Base-by-base conservation (phyloP, 2,329 filamentous ascomycete genomes). In the Alternaria brassicicola region DNA sequence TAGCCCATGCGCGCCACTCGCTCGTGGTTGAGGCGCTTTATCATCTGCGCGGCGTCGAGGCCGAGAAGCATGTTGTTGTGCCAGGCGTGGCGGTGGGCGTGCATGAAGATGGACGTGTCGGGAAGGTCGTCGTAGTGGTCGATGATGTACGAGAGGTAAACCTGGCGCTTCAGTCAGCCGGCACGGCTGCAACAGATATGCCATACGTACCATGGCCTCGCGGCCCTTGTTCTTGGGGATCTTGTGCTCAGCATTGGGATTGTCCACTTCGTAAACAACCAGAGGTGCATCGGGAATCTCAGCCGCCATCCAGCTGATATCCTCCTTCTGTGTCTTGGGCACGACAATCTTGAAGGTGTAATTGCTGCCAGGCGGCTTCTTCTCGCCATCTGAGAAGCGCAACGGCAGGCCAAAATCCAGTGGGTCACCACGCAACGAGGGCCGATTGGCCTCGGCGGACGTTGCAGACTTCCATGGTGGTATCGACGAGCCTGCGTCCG, bases 101-200 rank as follows among this genome's bases (percentile, higher is more conserved):
- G 86, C 77, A 86, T 83, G 74, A 88, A 88, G 48, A 87, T 80
- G 41, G 82, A 78, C 19, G 86, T 81, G 64, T 88, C 86, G 2
- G 85, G 81, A 2, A 88, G 79, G 12, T 81, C 74, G 41, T 87
- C 77, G 72, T 88, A 89, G 69, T 86, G 80, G 62, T 88, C 85
- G 69, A 88, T 85, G 60, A 88, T 83, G 72, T 85, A 88, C 41
- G 84, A 84, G 46, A 88, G 78, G 70, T 88, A 88, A 43, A 76
- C 73, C 74, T 77, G 55, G 38, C 33, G 48, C 17, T 7, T 23
- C 6, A 6, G 31, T 65, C 50, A 66, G 58, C 57, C 8, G 58
- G 50, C 43, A 31, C 43, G 35, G 12, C n/a, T 5, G 3, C 19
- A 9, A 13, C 17, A 42, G 13, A 23, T 19, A 8, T n/a, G 23